These are phyloP conservation scores for Dendrobium officinale DNA, from an alignment of 106 monocot species.

Conservation along the genomic window DNA sequence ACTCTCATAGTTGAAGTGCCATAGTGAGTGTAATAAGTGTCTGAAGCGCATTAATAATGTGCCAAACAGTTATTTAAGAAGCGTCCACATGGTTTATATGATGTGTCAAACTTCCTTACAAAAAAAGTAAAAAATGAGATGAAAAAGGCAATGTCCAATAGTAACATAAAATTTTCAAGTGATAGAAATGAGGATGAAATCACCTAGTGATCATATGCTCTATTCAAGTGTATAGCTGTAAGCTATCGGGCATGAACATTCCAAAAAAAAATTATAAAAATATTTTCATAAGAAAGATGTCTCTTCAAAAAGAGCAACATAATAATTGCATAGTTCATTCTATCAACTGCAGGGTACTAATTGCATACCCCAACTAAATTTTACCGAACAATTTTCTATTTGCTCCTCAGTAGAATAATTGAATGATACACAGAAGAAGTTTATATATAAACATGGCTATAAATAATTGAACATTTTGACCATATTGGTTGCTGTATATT, in stretches of 20 bases:
- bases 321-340: neutral
- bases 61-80: no score
- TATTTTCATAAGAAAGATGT: neutral
- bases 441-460: neutral
- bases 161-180: no score
- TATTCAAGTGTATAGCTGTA: neutral
- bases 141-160: no score
- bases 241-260: neutral
- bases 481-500: neutral
- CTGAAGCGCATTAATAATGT: no score
- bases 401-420: neutral
- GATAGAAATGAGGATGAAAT: neutral
- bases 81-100: no score
- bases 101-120: no score
- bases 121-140: no score
- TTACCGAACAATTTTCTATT: neutral
- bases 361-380: neutral
- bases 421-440: neutral
- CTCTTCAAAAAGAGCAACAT: neutral
- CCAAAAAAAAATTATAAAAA: neutral
- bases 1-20: no score
- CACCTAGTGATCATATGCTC: neutral
- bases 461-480: neutral
- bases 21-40: no score
- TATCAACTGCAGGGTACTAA: neutral